phyloP scores from a whole-genome alignment of 2,329 filamentous ascomycete genomes.

The Lecanosticta acicola region DNA sequence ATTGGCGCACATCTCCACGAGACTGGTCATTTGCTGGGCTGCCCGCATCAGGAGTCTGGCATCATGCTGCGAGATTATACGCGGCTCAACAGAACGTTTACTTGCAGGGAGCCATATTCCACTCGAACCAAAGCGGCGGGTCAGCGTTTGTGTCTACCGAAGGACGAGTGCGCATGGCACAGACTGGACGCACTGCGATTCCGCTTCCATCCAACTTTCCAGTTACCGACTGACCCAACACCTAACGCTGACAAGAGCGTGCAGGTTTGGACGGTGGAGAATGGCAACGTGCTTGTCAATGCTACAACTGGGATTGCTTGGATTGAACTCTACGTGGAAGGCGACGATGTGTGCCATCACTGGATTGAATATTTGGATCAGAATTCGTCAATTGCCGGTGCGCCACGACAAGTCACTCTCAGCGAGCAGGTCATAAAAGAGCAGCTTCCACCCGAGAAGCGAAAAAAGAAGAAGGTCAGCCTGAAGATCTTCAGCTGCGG shows the following conservation, averaged over 20 bases:
- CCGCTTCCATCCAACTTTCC: conserved; percentile 84
- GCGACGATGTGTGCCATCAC: conserved; percentile 70
- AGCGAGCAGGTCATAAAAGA: conserved; percentile 69
- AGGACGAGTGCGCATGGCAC: conserved; percentile 89
- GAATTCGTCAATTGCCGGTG: conserved; percentile 50
- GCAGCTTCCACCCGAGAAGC: conserved; percentile 65
- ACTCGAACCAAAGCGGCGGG: conserved; percentile 82
- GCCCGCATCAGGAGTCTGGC: conserved; percentile 82
- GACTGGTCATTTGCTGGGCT: conserved; percentile 83
- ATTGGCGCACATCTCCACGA: conserved; percentile 92
- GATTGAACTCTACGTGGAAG: conserved; percentile 73
- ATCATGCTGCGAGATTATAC: conserved; percentile 90
- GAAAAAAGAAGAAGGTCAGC: conserved; percentile 59
- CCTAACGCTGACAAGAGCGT: conserved; percentile 65
- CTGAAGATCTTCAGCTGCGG: conserved; percentile 71
- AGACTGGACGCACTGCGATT: conserved; percentile 83
- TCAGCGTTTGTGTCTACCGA: conserved; percentile 61
- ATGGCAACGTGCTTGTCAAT: conserved; percentile 67
- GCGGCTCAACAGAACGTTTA: conserved; percentile 75
- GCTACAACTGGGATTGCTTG: conserved; percentile 78
- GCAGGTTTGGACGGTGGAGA: conserved; percentile 80
- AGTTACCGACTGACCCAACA: conserved; percentile 67
- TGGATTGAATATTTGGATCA: conserved; percentile 75
- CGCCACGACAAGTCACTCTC: conserved; percentile 67
- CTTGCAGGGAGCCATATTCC: conserved; percentile 74